phyloP scores from a whole-genome alignment of 2,329 filamentous ascomycete genomes.

The Aspergillus sp. region DNA sequence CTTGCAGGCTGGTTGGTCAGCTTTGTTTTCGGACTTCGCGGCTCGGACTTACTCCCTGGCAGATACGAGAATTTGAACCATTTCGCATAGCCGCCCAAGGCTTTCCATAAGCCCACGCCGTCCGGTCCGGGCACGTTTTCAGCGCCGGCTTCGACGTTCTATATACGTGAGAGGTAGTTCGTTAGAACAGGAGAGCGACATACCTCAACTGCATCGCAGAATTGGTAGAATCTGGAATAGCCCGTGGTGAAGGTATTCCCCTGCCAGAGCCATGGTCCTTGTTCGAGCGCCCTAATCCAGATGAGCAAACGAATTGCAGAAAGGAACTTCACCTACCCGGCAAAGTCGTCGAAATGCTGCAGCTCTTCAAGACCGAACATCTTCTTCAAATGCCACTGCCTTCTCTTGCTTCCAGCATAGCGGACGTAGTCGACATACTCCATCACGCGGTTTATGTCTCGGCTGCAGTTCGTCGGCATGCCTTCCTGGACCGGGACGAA shows the following conservation, averaged over 20 bases:
- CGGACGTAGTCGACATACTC: constrained; percentile 46
- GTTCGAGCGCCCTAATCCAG: constrained; percentile 37
- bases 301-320: constrained; percentile 3
- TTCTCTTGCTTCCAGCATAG: constrained; percentile 32
- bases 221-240: constrained; percentile 40
- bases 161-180: constrained; percentile 7
- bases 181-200: constrained; percentile 7
- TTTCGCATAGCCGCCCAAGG: constrained; percentile 46
- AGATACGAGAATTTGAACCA: constrained; percentile 42
- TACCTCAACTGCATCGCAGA: constrained; percentile 44
- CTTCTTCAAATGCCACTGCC: constrained; percentile 39
- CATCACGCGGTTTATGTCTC: constrained; percentile 43
- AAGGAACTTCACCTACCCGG: constrained; percentile 20
- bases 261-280: constrained; percentile 53
- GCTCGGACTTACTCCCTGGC: constrained; percentile 37
- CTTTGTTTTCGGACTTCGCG: background rate
- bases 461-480: constrained; percentile 51
- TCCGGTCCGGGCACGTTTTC: constrained; percentile 24
- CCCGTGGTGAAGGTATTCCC: constrained; percentile 40
- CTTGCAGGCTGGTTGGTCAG: constrained; percentile 33
- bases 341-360: constrained; percentile 45
- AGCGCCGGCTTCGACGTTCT: constrained; percentile 24
- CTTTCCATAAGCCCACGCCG: constrained; percentile 47
- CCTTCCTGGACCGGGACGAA: constrained; percentile 48
- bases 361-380: constrained; percentile 45